Percentiles rank a stretch among this genome's conserved stretches.
phyloP scores from a whole-genome alignment of 352 stramenopile genomes.

The Pythium monospermum region DNA sequence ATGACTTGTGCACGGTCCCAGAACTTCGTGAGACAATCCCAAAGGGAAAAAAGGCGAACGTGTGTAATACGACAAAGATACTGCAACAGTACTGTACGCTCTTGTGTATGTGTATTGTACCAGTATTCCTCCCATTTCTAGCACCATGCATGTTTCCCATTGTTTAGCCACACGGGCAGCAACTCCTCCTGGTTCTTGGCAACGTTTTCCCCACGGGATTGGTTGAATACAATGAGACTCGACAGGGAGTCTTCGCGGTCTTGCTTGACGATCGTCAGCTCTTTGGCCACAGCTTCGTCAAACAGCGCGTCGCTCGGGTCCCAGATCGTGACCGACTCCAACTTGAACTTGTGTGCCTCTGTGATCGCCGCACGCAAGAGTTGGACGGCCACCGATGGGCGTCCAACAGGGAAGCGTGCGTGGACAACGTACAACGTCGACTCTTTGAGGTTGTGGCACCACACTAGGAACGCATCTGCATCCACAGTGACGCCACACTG shows the following conservation, averaged over 20 bases:
- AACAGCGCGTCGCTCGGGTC: conserved; percentile 25
- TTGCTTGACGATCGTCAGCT: conserved; percentile 29
- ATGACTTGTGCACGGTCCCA: no score
- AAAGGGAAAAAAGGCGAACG: no score
- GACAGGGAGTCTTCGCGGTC: conserved; percentile 53
- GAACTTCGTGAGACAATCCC: no score
- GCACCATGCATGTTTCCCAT: conserved; percentile 58
- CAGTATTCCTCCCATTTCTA: no score
- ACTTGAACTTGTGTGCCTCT: conserved; percentile 4
- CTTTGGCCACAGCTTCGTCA: conserved; percentile 12
- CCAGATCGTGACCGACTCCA: conserved; percentile 47
- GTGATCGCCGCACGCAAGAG: conserved; percentile 22
- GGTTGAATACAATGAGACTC: conserved; percentile 43
- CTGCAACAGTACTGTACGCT: no score
- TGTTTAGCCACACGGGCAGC: conserved; percentile 38
- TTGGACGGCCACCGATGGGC: conserved; percentile 7
- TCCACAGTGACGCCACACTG: conserved; percentile 34
- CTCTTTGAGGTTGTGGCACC: conserved; percentile 63
- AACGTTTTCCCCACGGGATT: conserved; percentile 3
- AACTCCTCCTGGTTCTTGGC: not conserved
- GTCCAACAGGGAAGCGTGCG: conserved; percentile 28
- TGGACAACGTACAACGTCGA: conserved; percentile 48
- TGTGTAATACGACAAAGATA: no score
- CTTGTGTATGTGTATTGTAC: not conserved
- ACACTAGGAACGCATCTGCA: conserved; percentile 48